phyloP scores from a whole-genome alignment of 2,329 filamentous ascomycete species.

The Incumbomyces lentus region DNA sequence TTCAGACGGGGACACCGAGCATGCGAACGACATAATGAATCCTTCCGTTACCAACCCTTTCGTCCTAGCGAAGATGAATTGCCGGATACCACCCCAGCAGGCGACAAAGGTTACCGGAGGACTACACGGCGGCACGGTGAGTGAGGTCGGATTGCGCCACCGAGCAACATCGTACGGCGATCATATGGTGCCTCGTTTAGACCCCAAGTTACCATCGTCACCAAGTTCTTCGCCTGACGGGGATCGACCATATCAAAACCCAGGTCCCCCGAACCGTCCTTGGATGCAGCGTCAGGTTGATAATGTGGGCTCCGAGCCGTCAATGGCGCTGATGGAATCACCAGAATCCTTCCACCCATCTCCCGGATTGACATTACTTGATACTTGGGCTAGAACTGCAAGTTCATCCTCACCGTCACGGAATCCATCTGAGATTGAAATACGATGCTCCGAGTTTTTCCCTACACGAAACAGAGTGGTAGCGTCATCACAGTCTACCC shows the following conservation, averaged over 20 bases:
- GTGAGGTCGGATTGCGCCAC: too few species aligned
- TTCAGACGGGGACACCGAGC: constrained; percentile 7
- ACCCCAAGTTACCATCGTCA: constrained; percentile 6
- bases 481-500: neutral
- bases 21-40: constrained; percentile 11
- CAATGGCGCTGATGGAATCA: neutral
- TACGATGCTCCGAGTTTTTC: neutral
- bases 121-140: too few species aligned
- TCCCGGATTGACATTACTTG: neutral
- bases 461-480: too few species aligned
- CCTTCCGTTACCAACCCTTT: constrained; percentile 26
- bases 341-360: neutral
- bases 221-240: constrained; percentile 3
- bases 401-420: neutral
- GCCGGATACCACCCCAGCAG: constrained; percentile 1
- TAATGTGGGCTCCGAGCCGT: neutral
- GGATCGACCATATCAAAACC: constrained; percentile 10
- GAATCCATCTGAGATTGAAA: neutral
- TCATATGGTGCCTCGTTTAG: too few species aligned
- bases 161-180: too few species aligned
- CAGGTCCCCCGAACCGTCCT: constrained; percentile 12
- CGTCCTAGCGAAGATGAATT: constrained; percentile 27
- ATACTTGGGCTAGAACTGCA: neutral
- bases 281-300: neutral
- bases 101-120: too few species aligned